Percentiles rank a stretch among this genome's conserved stretches.
phyloP scores from a whole-genome alignment of 2,329 filamentous ascomycete species.

The Botrytis fabae region DNA sequence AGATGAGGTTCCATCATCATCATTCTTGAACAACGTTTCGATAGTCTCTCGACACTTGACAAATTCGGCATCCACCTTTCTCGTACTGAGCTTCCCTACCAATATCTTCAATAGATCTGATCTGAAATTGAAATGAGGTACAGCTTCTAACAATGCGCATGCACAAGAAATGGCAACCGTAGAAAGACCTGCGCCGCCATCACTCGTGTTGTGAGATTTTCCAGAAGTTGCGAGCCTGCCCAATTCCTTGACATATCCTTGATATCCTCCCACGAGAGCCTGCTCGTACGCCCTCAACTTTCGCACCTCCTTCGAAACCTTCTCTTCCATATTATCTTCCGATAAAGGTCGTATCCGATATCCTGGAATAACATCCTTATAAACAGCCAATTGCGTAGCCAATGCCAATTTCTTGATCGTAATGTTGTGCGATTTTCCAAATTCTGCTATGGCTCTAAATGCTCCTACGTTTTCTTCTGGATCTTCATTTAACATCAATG shows the following conservation, averaged over 20 bases:
- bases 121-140: slow-evolving; percentile 97
- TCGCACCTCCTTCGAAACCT: slow-evolving; percentile 89
- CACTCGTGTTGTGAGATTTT: slow-evolving; percentile 42
- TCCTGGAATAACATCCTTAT: slow-evolving; percentile 94
- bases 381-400: slow-evolving; percentile 83
- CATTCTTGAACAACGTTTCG: slow-evolving; percentile 78
- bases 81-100: slow-evolving; percentile 76
- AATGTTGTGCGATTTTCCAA: slow-evolving; percentile 67
- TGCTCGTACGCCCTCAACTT: slow-evolving; percentile 84
- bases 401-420: slow-evolving; percentile 84
- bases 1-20: slow-evolving; percentile 86
- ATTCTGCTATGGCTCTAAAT: slow-evolving; percentile 74
- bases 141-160: slow-evolving; percentile 74
- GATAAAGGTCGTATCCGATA: slow-evolving; percentile 85
- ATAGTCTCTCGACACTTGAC: slow-evolving; percentile 75
- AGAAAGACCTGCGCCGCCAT: slow-evolving; percentile 54
- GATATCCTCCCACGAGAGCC: slow-evolving; percentile 80
- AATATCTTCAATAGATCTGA: slow-evolving; percentile 84
- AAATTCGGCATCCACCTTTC: slow-evolving; percentile 72
- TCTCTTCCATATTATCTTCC: slow-evolving; percentile 73
- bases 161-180: slow-evolving; percentile 82
- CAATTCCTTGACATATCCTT: slow-evolving; percentile 77
- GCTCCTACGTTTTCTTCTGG: slow-evolving; percentile 85
- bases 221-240: slow-evolving; percentile 64
- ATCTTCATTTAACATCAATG: slow-evolving; percentile 79